Evolutionary conservation across 1,284 basidiomycete genomes (phyloP), one percentile per base, ranked within the genome.

Genomic region (Pseudozyma flocculosa): DNA sequence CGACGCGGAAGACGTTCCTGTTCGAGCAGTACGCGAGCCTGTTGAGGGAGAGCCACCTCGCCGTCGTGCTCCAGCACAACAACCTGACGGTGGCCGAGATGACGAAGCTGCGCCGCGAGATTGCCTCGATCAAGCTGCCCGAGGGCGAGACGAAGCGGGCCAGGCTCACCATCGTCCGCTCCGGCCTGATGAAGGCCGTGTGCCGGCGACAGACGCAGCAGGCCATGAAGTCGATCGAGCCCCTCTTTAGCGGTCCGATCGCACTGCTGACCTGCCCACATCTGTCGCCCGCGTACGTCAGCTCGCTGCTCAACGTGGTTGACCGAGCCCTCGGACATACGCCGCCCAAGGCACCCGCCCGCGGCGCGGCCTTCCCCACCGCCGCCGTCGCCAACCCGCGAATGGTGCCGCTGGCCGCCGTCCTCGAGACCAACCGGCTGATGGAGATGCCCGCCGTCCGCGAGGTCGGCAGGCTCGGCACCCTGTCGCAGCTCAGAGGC

Each of bases 41-140:
- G n/a, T 48, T 74, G 40, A 24, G 30, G 13, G 52, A 68, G 32
- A 61, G 54, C 43, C 54, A 63, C 42, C 55, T 74, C 48, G 43
- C 69, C 32, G 29, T 74, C 46, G 50, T 72, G 38, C 53, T 74
- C 17, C 68, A 72, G 50, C 70, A 68, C 62, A 67, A 68, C 51
- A 74, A 71, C 52, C 59, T 74, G 29, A 52, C 49, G 29, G 70
- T 72, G 9, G 45, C 59, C n/a, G 68, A 72, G 50, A 46, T 68
- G 19, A 42, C 59, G 43, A 60, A 65, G 40, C 24, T 74, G 34
- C 57, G 72, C 15, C 38, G 51, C 17, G 68, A 72, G 11, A 60
- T 74, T 30, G 65, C 56, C 2, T 56, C 61, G 13, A 47, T 72
- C 36, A 58, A 58, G 37, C 45, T 70, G 36, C 60, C 70, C 22